Conservation (phyloP, 2,329 filamentous ascomycete genomes). For the Lecanosticta acicola region DNA sequence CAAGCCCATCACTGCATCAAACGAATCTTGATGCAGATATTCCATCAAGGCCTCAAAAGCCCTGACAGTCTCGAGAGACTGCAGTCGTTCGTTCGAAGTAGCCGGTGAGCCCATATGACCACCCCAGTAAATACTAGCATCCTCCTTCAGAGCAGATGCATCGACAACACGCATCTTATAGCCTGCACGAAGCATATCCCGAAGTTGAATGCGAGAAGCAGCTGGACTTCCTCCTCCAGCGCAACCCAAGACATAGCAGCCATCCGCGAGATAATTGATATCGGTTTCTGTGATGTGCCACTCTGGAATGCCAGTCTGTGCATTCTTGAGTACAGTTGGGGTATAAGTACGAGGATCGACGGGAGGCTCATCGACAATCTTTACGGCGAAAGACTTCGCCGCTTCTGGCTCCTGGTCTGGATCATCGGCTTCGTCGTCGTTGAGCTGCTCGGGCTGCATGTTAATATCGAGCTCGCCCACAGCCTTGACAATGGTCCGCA, state of each 20-base stretch:
- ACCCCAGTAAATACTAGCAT: constrained; percentile 51
- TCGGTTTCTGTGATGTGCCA: constrained; percentile 58
- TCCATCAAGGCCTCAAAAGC: constrained; percentile 47
- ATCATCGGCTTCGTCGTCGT: constrained; percentile 17
- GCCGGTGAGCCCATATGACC: constrained; percentile 56
- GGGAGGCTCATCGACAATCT: constrained; percentile 27
- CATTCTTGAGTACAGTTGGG: constrained; percentile 37
- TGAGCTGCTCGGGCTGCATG: constrained; percentile 14
- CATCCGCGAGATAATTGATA: constrained; percentile 51
- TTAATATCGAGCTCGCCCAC: constrained; percentile 30
- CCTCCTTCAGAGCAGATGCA: constrained; percentile 46
- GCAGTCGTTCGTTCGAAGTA: constrained; percentile 56
- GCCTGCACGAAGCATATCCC: constrained; percentile 48
- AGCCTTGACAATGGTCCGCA: constrained; percentile 31
- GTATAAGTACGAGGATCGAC: constrained; percentile 37
- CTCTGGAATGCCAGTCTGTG: constrained; percentile 41
- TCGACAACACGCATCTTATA: constrained; percentile 49
- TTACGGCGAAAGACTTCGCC: constrained; percentile 33
- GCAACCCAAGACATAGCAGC: constrained; percentile 58
- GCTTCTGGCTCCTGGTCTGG: constrained; percentile 13
- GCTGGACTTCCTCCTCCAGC: constrained; percentile 56
- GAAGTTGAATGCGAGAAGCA: constrained; percentile 47
- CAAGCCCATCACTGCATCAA: constrained; percentile 56
- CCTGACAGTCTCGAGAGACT: constrained; percentile 48
- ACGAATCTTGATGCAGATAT: constrained; percentile 39